phyloP scores from a whole-genome alignment of 2,329 filamentous ascomycete species.

The Fusarium sp. region DNA sequence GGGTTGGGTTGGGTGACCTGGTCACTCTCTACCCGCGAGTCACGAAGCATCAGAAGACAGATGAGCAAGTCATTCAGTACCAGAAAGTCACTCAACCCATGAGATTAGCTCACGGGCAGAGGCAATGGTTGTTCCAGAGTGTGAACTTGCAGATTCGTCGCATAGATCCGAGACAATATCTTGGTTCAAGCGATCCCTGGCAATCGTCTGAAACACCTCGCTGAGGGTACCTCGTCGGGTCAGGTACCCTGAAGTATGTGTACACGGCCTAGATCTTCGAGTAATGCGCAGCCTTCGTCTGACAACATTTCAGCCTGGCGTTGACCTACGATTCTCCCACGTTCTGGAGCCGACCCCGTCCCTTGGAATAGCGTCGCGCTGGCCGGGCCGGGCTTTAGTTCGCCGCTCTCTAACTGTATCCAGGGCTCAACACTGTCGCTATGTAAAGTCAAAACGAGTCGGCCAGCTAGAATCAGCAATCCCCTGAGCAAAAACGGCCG shows the following conservation, averaged over 20 bases:
- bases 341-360: not conserved
- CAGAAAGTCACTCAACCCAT: slow-evolving; percentile 19
- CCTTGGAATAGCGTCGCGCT: not conserved
- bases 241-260: not conserved
- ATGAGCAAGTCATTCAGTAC: not conserved
- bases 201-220: not conserved
- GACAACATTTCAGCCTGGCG: not conserved
- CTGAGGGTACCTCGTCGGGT: not conserved
- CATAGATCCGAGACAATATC: slow-evolving; percentile 1
- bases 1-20: slow-evolving; percentile 18
- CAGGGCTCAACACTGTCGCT: not conserved
- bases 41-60: slow-evolving; percentile 3
- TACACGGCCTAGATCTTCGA: not conserved
- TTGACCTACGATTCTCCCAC: not conserved
- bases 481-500: not conserved
- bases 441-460: not conserved
- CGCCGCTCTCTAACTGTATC: not conserved
- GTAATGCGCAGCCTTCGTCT: not conserved
- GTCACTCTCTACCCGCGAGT: slow-evolving; percentile 17
- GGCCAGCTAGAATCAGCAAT: not conserved
- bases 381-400: not conserved
- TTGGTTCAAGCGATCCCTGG: not conserved
- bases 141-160: not conserved
- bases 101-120: slow-evolving; percentile 21
- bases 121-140: not conserved